phyloP scores from a whole-genome alignment of 2,329 filamentous ascomycete genomes.

The Alternaria brassicae region DNA sequence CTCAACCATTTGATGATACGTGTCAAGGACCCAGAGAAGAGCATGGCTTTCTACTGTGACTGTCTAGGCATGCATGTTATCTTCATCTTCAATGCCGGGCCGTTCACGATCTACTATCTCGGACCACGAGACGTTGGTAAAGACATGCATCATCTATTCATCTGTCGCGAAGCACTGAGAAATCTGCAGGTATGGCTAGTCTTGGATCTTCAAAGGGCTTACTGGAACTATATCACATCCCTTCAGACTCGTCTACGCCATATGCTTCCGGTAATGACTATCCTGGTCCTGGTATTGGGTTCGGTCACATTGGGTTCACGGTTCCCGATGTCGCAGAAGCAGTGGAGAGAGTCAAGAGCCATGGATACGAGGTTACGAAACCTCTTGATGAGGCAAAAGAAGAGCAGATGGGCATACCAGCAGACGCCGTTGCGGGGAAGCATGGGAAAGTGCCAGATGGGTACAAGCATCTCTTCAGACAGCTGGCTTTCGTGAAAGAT shows the following conservation, averaged over 20 bases:
- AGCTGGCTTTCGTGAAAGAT: constrained; percentile 46
- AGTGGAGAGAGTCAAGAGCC: constrained; percentile 28
- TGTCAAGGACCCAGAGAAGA: constrained; percentile 38
- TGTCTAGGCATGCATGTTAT: constrained; percentile 45
- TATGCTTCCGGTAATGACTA: constrained; percentile 43
- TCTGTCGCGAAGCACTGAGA: not conserved
- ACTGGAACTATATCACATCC: constrained; percentile 45
- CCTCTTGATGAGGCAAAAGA: constrained; percentile 36
- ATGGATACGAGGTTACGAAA: constrained; percentile 39
- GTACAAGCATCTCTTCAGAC: constrained; percentile 40
- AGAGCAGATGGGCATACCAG: constrained; percentile 34
- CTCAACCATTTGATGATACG: constrained; percentile 47
- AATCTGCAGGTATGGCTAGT: constrained; percentile 19
- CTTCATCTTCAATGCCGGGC: constrained; percentile 46
- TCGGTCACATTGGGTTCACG: constrained; percentile 48
- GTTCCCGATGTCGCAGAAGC: constrained; percentile 40
- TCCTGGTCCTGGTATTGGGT: constrained; percentile 28
- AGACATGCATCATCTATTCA: not conserved
- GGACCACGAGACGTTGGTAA: constrained; percentile 37
- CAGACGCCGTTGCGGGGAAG: constrained; percentile 24
- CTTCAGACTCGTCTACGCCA: constrained; percentile 23
- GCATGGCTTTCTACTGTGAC: constrained; percentile 44
- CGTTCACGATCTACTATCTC: constrained; percentile 47
- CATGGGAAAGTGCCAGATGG: constrained; percentile 29
- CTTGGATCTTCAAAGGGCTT: constrained; percentile 38